Evolutionary conservation across 306 rosid genomes (phyloP), one percentile per base, ranked within the genome.

Genomic region (Dalbergia cultrata): DNA sequence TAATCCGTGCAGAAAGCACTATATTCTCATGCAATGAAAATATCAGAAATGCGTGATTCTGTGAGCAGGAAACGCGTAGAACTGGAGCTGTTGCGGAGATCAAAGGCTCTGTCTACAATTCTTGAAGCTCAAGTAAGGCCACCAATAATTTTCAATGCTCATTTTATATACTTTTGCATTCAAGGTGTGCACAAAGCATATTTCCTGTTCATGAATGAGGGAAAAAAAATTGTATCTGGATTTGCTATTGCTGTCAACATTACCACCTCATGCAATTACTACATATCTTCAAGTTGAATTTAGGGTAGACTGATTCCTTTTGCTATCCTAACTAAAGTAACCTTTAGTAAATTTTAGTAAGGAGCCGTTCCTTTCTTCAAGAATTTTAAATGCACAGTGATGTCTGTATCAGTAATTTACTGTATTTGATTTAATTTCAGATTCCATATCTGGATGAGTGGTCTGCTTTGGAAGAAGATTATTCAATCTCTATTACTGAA

Each of bases 41-140:
- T 90, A 62, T 81, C 88, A 65, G 94, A 86, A 57, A 81, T 91
- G 69, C 88, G 88, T 43, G 88, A 89, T 74, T 87, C 92, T 53
- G 90, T 92, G 70, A 84, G 74, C 85, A 80, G 67, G 75, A 92
- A 94, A 83, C 82, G 87, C 65, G 6, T 74, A 53, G 93, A 94
- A 74, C 90, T 94, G 71, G 89, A 87, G 58, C 70, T 85, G 64
- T 76, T 92, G 86, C 86, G 74, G 80, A 92, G 98, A 84, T 79
- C 83, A 26, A 81, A 90, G 86, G 79, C 87, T 67, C 77, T 92
- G 49, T 86, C 88, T 26, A 67, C 87, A 67, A 87, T 92, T 84
- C 92, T 94, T 75, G 95, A 92, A 37, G 83, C 90, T 77, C 98
- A 94, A 79, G 98, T 90, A 90, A 82, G 90, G 76, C 85, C 59